phyloP scores from a whole-genome alignment of 371 early-diverging fungal genomes.

The Mucor ambiguus region DNA sequence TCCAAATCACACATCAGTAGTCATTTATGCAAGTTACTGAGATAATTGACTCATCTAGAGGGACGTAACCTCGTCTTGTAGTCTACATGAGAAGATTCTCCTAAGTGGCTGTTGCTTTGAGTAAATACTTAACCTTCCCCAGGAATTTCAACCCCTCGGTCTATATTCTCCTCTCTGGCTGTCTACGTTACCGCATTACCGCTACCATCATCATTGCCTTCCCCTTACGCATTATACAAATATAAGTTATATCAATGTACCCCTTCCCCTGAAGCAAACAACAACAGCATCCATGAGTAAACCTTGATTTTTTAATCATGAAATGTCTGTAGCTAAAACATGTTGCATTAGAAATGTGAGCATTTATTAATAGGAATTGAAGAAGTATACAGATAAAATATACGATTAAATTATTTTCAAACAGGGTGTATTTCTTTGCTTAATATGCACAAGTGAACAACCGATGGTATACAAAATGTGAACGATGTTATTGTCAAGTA shows the following conservation, averaged over 20 bases:
- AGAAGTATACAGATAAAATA: background rate
- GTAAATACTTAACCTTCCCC: background rate
- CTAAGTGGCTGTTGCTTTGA: background rate
- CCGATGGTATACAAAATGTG: background rate
- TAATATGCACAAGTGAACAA: background rate
- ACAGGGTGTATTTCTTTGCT: background rate
- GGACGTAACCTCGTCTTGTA: background rate
- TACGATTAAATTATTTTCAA: background rate
- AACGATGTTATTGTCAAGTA: background rate
- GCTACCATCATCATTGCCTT: background rate
- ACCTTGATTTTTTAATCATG: background rate
- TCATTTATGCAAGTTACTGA: background rate
- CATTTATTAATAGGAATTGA: background rate
- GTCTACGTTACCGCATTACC: background rate
- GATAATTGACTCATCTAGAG: background rate
- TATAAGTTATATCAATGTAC: background rate
- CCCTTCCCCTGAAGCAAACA: background rate
- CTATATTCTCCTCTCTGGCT: background rate
- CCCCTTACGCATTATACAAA: background rate
- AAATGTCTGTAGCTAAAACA: background rate
- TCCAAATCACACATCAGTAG: background rate
- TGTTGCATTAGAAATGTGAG: constrained; percentile 2
- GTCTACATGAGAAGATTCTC: background rate
- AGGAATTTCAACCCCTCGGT: background rate
- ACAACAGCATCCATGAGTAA: background rate